These are phyloP conservation scores for Hemileccinum rubropunctum DNA, from an alignment of 768 basidiomycete species.

Conservation along the genomic window DNA sequence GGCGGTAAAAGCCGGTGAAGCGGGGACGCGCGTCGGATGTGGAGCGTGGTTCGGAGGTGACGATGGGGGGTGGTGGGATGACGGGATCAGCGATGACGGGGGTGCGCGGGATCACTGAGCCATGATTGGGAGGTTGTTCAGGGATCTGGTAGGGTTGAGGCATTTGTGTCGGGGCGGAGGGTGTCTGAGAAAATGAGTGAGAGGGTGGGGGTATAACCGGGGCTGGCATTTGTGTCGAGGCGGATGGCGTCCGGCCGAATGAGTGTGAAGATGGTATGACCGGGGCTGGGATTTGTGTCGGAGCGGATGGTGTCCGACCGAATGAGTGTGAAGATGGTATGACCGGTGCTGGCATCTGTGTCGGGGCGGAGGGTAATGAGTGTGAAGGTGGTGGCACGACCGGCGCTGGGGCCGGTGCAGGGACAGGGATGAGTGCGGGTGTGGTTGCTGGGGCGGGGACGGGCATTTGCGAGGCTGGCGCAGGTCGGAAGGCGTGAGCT, in stretches of 20 bases:
- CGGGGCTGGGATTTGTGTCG: conserved; percentile 10
- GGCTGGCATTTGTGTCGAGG: conserved; percentile 15
- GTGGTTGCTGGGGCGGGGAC: neutral
- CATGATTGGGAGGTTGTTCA: neutral
- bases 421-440: neutral
- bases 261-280: neutral
- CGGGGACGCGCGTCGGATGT: conserved; percentile 20
- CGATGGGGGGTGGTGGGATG: conserved; percentile 23
- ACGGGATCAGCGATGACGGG: conserved; percentile 11
- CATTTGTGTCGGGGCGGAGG: conserved; percentile 13
- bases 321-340: neutral
- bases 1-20: conserved; percentile 29
- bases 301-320: neutral
- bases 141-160: conserved; percentile 10
- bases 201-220: neutral
- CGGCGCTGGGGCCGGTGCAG: neutral
- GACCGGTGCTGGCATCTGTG: neutral
- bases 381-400: neutral
- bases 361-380: neutral
- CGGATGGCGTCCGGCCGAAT: too few species aligned
- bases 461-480: conserved; percentile 3
- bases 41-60: conserved; percentile 6
- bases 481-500: neutral
- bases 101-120: conserved; percentile 16
- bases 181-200: neutral